Evolutionary conservation across 805 yeast species (phyloP).

Genomic region (Schwanniomyces occidentalis): DNA sequence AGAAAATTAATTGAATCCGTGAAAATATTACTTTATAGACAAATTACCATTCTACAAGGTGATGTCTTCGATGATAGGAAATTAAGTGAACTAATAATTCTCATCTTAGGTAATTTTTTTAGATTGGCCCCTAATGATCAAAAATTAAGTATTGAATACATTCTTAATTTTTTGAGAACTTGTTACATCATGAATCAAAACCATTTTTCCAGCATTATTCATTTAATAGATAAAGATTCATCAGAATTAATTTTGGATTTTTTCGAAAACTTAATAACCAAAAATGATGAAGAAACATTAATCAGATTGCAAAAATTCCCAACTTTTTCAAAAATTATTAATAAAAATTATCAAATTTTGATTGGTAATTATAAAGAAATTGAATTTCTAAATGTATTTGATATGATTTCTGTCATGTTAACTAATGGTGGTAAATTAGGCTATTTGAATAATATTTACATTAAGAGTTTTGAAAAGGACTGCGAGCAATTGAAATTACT

Average conservation of each 20-base stretch:
- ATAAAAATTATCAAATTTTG: conserved; percentile 22
- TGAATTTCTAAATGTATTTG: conserved; percentile 22
- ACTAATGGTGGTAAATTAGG: conserved; percentile 38
- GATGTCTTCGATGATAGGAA: conserved; percentile 34
- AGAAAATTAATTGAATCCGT: conserved; percentile 17
- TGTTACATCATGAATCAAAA: conserved; percentile 31
- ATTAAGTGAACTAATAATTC: conserved; percentile 31
- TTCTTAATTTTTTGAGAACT: conserved; percentile 38
- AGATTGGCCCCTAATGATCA: conserved; percentile 17
- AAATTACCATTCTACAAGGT: conserved; percentile 26
- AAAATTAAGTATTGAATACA: conserved; percentile 20
- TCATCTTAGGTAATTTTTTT: conserved; percentile 31
- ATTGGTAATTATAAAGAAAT: conserved; percentile 17
- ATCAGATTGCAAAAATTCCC: conserved; percentile 27
- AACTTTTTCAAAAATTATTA: conserved; percentile 26
- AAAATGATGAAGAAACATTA: conserved; percentile 40
- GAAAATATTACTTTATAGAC: conserved; percentile 34
- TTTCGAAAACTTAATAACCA: conserved; percentile 27
- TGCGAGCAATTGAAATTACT: conserved; percentile 31
- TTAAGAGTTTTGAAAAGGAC: conserved; percentile 37
- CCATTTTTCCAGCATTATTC: conserved; percentile 19
- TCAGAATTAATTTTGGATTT: conserved; percentile 27
- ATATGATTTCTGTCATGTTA: conserved; percentile 34
- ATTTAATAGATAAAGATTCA: conserved; percentile 13
- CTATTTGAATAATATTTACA: conserved; percentile 28